phyloP scores from a whole-genome alignment of 2,329 filamentous ascomycete genomes.

The Esteya vermicola region DNA sequence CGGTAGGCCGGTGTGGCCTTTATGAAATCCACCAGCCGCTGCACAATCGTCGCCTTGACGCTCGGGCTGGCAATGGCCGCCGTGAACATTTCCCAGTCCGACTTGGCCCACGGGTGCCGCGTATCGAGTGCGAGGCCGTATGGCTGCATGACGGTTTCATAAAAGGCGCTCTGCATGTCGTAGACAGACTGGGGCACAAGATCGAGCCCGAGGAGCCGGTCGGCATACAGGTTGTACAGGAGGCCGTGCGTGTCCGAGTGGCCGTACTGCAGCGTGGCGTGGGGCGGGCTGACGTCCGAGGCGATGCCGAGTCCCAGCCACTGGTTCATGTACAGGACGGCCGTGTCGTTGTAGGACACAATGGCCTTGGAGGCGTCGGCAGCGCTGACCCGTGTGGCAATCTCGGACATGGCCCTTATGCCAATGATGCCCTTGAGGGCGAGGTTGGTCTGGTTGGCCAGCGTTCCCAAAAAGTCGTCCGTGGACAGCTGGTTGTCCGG shows the following conservation, averaged over 20 bases:
- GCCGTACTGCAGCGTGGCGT: slow-evolving; percentile 69
- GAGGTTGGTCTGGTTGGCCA: slow-evolving; percentile 61
- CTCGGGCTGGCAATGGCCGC: slow-evolving; percentile 55
- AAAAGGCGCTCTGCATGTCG: slow-evolving; percentile 64
- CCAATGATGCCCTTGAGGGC: slow-evolving; percentile 66
- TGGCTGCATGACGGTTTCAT: slow-evolving; percentile 53
- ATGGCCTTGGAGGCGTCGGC: slow-evolving; percentile 17
- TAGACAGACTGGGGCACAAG: slow-evolving; percentile 65
- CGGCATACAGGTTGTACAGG: slow-evolving; percentile 73
- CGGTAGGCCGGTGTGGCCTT: slow-evolving; percentile 56
- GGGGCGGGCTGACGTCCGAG: slow-evolving; percentile 41
- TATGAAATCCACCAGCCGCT: slow-evolving; percentile 58
- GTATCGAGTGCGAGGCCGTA: slow-evolving; percentile 77
- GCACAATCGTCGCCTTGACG: slow-evolving; percentile 52
- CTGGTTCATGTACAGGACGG: slow-evolving; percentile 48
- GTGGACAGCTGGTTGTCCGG: slow-evolving; percentile 62
- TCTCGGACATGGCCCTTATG: slow-evolving; percentile 61
- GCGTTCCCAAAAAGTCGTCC: slow-evolving; percentile 64
- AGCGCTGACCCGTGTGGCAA: slow-evolving; percentile 47
- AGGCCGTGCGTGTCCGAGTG: slow-evolving; percentile 37
- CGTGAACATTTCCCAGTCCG: slow-evolving; percentile 76
- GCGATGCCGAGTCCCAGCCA: slow-evolving; percentile 64
- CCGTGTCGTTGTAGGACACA: slow-evolving; percentile 5
- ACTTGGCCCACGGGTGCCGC: slow-evolving; percentile 70
- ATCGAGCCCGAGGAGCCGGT: slow-evolving; percentile 62